Percentiles rank a stretch among this genome's conserved stretches.
Conservation (phyloP, 345 rosid genomes). For the Kandelia obovata region DNA sequence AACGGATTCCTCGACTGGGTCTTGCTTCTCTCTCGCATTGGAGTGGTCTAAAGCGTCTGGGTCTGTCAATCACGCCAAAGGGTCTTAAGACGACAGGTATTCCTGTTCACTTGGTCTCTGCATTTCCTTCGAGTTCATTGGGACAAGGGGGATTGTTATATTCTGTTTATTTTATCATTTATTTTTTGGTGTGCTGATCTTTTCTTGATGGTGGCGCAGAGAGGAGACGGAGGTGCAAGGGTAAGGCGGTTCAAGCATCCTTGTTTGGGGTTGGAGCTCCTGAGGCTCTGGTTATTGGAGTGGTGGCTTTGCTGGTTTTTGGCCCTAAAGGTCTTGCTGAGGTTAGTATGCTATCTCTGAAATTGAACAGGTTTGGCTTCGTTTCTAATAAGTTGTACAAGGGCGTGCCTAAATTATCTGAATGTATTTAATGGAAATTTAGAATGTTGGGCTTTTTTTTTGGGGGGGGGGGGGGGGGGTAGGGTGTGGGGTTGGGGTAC, state of each 20-base stretch:
- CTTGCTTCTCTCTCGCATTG: conserved; percentile 45
- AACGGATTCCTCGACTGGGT: conserved; percentile 39
- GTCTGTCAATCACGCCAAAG: conserved; percentile 48
- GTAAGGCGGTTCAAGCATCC: conserved; percentile 60
- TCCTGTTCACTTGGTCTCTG: conserved; percentile 7
- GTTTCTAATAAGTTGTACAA: background rate
- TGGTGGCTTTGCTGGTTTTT: conserved; percentile 93
- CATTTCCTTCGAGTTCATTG: background rate
- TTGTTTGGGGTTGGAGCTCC: conserved; percentile 99
- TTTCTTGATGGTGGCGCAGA: conserved; percentile 39
- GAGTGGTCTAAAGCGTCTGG: conserved; percentile 73
- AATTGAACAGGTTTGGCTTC: background rate
- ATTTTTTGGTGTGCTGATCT: background rate
- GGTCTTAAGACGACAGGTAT: conserved; percentile 44
- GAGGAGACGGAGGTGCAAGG: conserved; percentile 43
- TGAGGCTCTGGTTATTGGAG: conserved; percentile 96
- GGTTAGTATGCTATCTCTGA: conserved; percentile 38
- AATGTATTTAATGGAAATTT: too few species aligned
- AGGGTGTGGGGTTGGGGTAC: too few species aligned
- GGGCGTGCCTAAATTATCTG: too few species aligned
- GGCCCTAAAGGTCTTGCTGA: conserved; percentile 99
- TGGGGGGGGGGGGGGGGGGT: too few species aligned
- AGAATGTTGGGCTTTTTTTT: too few species aligned
- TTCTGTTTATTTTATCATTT: background rate
- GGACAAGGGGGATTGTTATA: too few species aligned